These are phyloP conservation scores for Nitzschia sp. DNA, from an alignment of 108 stramenopile species.

Conservation along the genomic window DNA sequence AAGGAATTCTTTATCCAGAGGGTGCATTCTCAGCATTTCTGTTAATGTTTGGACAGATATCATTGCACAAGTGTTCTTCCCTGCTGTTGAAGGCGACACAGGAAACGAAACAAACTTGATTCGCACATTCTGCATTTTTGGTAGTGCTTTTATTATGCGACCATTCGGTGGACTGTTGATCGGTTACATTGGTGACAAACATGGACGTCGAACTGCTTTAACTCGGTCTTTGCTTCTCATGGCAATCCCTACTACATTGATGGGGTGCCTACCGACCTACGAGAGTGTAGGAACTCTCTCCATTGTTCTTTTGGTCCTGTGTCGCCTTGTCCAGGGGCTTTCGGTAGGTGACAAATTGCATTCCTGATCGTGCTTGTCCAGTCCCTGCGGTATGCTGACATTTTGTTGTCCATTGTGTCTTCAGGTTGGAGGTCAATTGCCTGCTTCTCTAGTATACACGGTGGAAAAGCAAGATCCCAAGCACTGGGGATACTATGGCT, in stretches of 20 bases:
- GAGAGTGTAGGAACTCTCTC: slow-evolving; percentile 41
- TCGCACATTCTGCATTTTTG: slow-evolving; percentile 60
- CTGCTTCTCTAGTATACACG: slow-evolving; percentile 57
- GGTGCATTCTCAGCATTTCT: neutral
- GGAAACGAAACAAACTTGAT: slow-evolving; percentile 28
- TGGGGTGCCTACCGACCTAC: slow-evolving; percentile 77
- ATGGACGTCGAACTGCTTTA: slow-evolving; percentile 67
- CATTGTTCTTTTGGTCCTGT: slow-evolving; percentile 46
- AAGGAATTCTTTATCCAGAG: neutral
- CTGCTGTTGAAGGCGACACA: slow-evolving; percentile 28
- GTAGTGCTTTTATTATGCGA: slow-evolving; percentile 66
- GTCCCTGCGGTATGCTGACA: too few species aligned
- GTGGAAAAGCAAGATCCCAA: slow-evolving; percentile 45
- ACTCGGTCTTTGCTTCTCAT: slow-evolving; percentile 55
- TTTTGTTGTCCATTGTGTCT: neutral
- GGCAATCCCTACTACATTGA: slow-evolving; percentile 61
- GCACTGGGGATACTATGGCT: slow-evolving; percentile 70
- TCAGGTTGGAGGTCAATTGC: slow-evolving; percentile 50
- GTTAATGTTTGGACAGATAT: slow-evolving; percentile 29
- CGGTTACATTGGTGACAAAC: slow-evolving; percentile 63
- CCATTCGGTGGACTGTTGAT: slow-evolving; percentile 67
- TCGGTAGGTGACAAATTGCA: slow-evolving; percentile 30
- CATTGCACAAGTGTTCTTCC: slow-evolving; percentile 64
- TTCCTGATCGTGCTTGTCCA: neutral
- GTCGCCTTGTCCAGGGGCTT: slow-evolving; percentile 66